Evolutionary conservation across 106 monocot genomes (phyloP).

Genomic region (Gastrodia elata): DNA sequence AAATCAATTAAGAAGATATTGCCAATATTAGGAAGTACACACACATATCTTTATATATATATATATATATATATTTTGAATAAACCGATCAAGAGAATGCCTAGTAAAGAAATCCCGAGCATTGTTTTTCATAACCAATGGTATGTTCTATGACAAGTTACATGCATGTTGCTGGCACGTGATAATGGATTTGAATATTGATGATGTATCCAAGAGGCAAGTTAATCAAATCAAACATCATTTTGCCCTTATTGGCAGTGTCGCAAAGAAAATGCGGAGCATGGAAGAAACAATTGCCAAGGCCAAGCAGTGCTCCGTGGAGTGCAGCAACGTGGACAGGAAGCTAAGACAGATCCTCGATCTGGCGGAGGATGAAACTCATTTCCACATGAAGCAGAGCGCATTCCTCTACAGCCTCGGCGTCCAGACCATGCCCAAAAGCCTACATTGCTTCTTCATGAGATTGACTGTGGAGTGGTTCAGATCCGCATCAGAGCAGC

Average conservation of each 20-base stretch:
- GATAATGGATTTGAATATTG: too few species aligned
- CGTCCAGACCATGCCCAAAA: constrained; percentile 83
- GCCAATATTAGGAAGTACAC: too few species aligned
- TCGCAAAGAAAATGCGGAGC: constrained; percentile 43
- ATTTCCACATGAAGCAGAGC: constrained; percentile 81
- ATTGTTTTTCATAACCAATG: too few species aligned
- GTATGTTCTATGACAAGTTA: too few species aligned
- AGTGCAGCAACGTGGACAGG: constrained; percentile 78
- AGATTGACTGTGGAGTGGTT: constrained; percentile 90
- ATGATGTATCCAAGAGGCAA: background rate
- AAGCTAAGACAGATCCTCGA: constrained; percentile 84
- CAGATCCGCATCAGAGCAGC: constrained; percentile 28
- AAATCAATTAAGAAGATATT: too few species aligned
- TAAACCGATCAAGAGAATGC: too few species aligned
- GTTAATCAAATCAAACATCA: background rate
- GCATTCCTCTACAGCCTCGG: constrained; percentile 85
- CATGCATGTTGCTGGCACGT: too few species aligned
- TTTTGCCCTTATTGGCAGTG: constrained; percentile 27
- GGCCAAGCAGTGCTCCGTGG: constrained; percentile 41
- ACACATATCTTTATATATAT: too few species aligned
- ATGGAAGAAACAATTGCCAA: constrained; percentile 63
- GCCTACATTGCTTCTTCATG: constrained; percentile 79
- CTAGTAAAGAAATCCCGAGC: too few species aligned
- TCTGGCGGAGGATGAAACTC: constrained; percentile 73
- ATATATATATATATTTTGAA: too few species aligned